Base-by-base conservation (phyloP, 805 yeast species). In the Allodekkera sacchari region DNA sequence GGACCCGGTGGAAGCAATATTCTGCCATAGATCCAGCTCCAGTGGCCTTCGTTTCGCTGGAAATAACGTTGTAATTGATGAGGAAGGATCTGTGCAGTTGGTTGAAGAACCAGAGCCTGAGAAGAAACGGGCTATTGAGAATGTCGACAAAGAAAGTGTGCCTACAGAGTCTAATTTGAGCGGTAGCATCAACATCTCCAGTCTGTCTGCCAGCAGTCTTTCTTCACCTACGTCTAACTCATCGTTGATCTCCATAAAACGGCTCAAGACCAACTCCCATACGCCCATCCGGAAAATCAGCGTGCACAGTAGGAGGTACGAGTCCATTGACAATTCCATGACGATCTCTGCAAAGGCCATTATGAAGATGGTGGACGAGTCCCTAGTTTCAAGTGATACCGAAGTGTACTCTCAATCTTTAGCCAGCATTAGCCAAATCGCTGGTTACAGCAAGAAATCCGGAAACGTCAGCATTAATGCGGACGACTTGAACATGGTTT, bases 351-450 rank as follows among this genome's bases (percentile, higher is more conserved):
- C 59, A 6, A 50, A 50, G 25, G 62, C 57, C 3, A 57, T 59
- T 5, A 38, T 59, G 42, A 45, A 53, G 13, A 58, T 59, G 63
- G 63, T 59, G 26, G 64, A 59, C 35, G 59, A 57, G 22, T 54
- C 62, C 12, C 44, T 59, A 23, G 58, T 59, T 13, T 54, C 59
- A 5, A 53, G 59, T 34, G 64, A 59, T 38, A 55, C 57, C 6
- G 57, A 53, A 19, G 16, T 49, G 5, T 50, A 47, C 30, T 44
- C 53, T 7, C 41, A 39, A 11, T 44, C 52, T 22, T 36, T 38
- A 18, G 36, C 32, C 25, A 26, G 18, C n/a, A 30, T 25, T 22
- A 14, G 27, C n/a, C 12, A 8, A n/a, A 7, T 14, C 8, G 25
- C 12, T 6, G 15, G 20, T 5, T 11, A 16, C 12, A 18, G 33